phyloP scores from a whole-genome alignment of 768 basidiomycete species.

The Mycena leptocephala region DNA sequence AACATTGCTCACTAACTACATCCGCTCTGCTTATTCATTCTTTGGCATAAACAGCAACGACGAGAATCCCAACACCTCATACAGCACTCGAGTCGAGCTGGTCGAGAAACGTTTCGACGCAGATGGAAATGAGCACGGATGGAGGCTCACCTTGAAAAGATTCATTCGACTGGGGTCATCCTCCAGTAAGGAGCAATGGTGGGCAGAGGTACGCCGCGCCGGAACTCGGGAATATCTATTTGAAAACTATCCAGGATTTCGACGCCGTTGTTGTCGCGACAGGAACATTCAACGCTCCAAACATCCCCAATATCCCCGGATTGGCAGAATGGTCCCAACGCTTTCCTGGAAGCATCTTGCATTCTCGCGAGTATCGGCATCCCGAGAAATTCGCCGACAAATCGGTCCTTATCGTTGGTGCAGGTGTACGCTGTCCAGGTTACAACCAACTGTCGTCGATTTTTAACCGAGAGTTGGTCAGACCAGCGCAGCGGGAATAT shows the following conservation, averaged over 20 bases:
- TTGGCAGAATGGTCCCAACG: slow-evolving; percentile 39
- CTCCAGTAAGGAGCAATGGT: slow-evolving; percentile 34
- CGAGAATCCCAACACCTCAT: slow-evolving; percentile 53
- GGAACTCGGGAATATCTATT: background rate
- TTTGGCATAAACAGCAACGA: slow-evolving; percentile 62
- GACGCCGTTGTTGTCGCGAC: slow-evolving; percentile 39
- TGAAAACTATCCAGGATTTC: slow-evolving; percentile 28
- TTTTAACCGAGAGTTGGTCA: background rate
- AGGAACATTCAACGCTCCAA: slow-evolving; percentile 37
- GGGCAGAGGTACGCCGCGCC: slow-evolving; percentile 28
- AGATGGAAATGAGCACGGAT: slow-evolving; percentile 49
- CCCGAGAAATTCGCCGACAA: slow-evolving; percentile 48
- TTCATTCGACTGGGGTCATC: slow-evolving; percentile 36
- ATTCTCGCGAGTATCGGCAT: slow-evolving; percentile 53
- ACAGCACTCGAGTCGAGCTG: slow-evolving; percentile 66
- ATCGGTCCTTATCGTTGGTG: slow-evolving; percentile 51
- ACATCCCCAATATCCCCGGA: slow-evolving; percentile 40
- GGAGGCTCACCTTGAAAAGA: slow-evolving; percentile 53
- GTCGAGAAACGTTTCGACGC: slow-evolving; percentile 56
- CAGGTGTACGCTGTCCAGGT: slow-evolving; percentile 35
- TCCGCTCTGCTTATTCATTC: slow-evolving; percentile 60
- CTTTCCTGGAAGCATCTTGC: slow-evolving; percentile 46
- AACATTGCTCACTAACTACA: slow-evolving; percentile 52
- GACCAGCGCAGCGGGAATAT: slow-evolving; percentile 45
- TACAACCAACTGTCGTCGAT: background rate